Percentiles rank a stretch among this genome's conserved stretches.
phyloP scores from a whole-genome alignment of 441 rosid genomes.

The Breynia disticha region DNA sequence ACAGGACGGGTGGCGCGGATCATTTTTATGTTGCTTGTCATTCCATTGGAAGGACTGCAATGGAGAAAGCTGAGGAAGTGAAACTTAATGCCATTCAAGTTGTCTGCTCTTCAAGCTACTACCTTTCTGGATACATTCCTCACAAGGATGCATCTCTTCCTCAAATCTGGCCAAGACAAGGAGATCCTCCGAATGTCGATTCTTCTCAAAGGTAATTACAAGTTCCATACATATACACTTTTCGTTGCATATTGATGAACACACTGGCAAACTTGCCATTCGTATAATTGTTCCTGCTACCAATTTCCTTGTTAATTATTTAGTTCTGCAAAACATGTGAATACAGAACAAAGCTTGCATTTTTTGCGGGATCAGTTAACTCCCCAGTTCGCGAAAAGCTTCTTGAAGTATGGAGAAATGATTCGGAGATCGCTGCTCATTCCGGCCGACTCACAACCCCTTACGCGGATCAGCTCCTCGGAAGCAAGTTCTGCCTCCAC shows the following conservation, averaged over 20 bases:
- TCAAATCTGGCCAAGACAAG: conserved; percentile 56
- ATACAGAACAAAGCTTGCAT: conserved; percentile 46
- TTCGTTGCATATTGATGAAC: no score
- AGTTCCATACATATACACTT: no score
- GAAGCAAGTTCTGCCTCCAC: conserved; percentile 60
- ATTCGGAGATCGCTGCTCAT: conserved; percentile 42
- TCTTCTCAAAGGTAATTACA: conserved; percentile 36
- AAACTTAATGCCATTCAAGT: conserved; percentile 53
- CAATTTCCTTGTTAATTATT: background rate
- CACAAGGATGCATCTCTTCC: conserved; percentile 59
- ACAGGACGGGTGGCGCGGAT: conserved; percentile 47
- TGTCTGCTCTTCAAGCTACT: conserved; percentile 57
- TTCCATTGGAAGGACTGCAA: conserved; percentile 43
- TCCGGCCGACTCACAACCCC: conserved; percentile 39
- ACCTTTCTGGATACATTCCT: conserved; percentile 37
- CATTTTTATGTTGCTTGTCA: conserved; percentile 63
- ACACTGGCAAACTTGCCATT: no score
- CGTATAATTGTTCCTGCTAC: no score
- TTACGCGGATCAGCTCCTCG: conserved; percentile 39
- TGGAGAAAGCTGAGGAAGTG: conserved; percentile 34
- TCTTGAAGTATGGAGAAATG: conserved; percentile 39
- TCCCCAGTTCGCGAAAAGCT: conserved; percentile 51
- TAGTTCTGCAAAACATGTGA: conserved; percentile 8
- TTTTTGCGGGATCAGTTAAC: conserved; percentile 53
- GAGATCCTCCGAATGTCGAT: conserved; percentile 33